Conservation (phyloP, 2,329 filamentous ascomycete species). For the Blastomyces emzantsi region DNA sequence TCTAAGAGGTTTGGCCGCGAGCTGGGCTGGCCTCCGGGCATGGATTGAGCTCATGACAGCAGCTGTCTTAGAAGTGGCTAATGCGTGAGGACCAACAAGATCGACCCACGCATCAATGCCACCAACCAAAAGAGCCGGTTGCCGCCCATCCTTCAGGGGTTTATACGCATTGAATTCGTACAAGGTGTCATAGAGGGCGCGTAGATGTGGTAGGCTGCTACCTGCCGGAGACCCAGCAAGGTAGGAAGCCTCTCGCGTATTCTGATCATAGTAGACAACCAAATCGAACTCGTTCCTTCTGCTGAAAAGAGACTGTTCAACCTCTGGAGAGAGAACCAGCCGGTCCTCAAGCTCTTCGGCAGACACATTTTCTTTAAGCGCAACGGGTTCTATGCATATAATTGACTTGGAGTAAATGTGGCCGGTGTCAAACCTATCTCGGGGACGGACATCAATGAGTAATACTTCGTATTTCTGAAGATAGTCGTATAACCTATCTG, state of each 20-base stretch:
- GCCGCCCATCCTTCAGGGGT: conserved; percentile 53
- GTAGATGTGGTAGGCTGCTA: conserved; percentile 49
- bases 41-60: conserved; percentile 40
- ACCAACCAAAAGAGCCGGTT: conserved; percentile 69
- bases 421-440: conserved; percentile 74
- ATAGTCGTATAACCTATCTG: conserved; percentile 61
- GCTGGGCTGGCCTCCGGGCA: conserved; percentile 25
- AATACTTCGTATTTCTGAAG: conserved; percentile 60
- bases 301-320: conserved; percentile 65
- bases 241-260: conserved; percentile 51
- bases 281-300: conserved; percentile 69
- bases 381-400: conserved; percentile 83
- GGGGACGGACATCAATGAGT: conserved; percentile 73
- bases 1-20: conserved; percentile 41
- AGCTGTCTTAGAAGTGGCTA: conserved; percentile 49
- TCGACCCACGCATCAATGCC: conserved; percentile 82
- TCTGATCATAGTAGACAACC: conserved; percentile 82
- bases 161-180: conserved; percentile 75
- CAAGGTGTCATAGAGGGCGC: conserved; percentile 68
- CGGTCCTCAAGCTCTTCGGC: conserved; percentile 51
- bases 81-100: conserved; percentile 61
- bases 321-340: conserved; percentile 39
- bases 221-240: conserved; percentile 39
- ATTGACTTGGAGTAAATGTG: conserved; percentile 78
- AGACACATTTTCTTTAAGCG: conserved; percentile 58